A percentile compares a stretch with the other conserved stretches of the same genome.
Conservation (phyloP, 2,329 filamentous ascomycete species). For the Aspergillus pseudotamarii region DNA sequence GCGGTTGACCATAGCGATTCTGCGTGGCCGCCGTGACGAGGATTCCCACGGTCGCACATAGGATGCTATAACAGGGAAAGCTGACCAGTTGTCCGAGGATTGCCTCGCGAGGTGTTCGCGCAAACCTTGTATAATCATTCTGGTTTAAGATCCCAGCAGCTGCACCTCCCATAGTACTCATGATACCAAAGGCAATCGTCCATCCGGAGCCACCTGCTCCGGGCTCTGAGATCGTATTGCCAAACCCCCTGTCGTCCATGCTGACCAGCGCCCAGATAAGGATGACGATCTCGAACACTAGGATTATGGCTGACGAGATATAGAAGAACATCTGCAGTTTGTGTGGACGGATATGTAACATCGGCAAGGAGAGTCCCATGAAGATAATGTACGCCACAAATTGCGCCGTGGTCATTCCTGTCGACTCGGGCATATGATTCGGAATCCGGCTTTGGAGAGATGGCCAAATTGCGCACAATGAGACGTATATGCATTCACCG, state of each 20-base stretch:
- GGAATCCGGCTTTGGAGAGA: conserved; percentile 47
- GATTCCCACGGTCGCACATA: conserved; percentile 30
- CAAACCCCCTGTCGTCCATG: conserved; percentile 47
- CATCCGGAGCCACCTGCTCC: conserved; percentile 16
- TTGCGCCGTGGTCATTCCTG: conserved; percentile 49
- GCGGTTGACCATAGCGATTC: conserved; percentile 27
- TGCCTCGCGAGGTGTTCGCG: conserved; percentile 23
- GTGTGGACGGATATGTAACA: conserved; percentile 51
- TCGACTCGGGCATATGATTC: conserved; percentile 45
- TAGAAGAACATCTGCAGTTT: conserved; percentile 49
- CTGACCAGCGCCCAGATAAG: conserved; percentile 51
- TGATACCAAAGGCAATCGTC: conserved; percentile 33
- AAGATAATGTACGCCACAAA: conserved; percentile 52
- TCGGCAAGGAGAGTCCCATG: conserved; percentile 46
- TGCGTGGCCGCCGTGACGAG: conserved; percentile 33
- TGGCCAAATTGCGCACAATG: conserved; percentile 51
- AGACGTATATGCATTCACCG: conserved; percentile 51
- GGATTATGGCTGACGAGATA: conserved; percentile 42
- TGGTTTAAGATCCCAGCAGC: conserved; percentile 36
- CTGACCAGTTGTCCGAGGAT: conserved; percentile 29
- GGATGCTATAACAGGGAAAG: conserved; percentile 25
- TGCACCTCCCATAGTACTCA: conserved; percentile 34
- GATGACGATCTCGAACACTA: conserved; percentile 47
- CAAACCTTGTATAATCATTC: conserved; percentile 36
- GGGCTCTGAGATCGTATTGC: conserved; percentile 11